These are phyloP conservation scores for Nakazawaea sp. DNA, from an alignment of 805 yeast genomes.

Conservation along the genomic window DNA sequence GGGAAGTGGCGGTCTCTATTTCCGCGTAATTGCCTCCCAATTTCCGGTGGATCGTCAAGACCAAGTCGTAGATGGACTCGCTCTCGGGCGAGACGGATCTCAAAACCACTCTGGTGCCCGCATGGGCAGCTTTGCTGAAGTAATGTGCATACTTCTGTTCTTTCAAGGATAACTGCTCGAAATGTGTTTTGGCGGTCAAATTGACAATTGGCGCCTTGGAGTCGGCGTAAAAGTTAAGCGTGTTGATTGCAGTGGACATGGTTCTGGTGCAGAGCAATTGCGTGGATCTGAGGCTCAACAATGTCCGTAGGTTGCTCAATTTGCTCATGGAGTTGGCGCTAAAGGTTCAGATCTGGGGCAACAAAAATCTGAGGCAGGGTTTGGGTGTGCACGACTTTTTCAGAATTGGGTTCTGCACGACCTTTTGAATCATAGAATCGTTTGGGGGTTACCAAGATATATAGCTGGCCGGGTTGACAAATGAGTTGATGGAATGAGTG, in stretches of 20 bases:
- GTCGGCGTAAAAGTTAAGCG: constrained; percentile 39
- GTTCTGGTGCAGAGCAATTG: not conserved
- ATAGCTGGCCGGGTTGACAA: too few species aligned
- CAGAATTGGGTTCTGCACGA: too few species aligned
- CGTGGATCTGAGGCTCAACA: not conserved
- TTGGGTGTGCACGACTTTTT: too few species aligned
- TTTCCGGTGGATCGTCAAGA: constrained; percentile 49
- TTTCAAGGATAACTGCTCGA: constrained; percentile 51
- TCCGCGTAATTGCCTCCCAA: constrained; percentile 40
- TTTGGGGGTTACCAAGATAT: too few species aligned
- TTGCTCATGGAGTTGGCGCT: too few species aligned
- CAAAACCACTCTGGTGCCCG: constrained; percentile 73
- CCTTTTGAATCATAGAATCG: too few species aligned
- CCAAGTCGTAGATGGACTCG: constrained; percentile 66
- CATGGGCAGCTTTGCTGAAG: constrained; percentile 76
- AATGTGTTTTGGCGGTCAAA: constrained; percentile 61
- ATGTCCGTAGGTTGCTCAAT: too few species aligned
- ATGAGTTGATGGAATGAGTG: too few species aligned
- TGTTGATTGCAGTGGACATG: not conserved
- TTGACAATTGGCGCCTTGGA: constrained; percentile 64
- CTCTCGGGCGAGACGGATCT: constrained; percentile 81
- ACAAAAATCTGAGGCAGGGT: too few species aligned
- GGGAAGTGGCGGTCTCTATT: constrained; percentile 23
- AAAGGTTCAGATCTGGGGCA: too few species aligned
- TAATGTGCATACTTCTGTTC: constrained; percentile 77